Evolutionary conservation across 2,329 filamentous ascomycete genomes (phyloP).

Genomic region (Ustulina deusta): DNA sequence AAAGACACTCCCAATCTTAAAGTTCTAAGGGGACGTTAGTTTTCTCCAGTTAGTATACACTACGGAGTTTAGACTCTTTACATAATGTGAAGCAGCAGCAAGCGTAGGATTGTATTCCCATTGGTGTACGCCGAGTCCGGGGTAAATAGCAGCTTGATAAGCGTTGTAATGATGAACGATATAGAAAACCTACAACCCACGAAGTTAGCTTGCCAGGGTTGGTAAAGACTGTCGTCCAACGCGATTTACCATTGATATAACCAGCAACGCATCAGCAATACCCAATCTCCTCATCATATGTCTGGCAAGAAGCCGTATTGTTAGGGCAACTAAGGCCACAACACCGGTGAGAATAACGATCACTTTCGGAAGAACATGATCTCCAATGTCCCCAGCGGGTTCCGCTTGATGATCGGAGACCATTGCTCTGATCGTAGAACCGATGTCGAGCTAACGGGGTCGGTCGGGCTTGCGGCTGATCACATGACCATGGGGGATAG

Average conservation of each 20-base stretch:
- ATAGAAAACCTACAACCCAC: constrained; percentile 26
- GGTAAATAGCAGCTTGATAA: constrained; percentile 36
- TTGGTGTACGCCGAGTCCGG: constrained; percentile 36
- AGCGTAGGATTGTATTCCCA: constrained; percentile 33
- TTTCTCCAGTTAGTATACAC: neutral
- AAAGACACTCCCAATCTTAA: constrained; percentile 34
- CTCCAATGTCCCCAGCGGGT: constrained; percentile 32
- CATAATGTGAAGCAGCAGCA: constrained; percentile 35
- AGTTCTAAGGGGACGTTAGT: constrained; percentile 28
- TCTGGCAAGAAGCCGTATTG: constrained; percentile 27
- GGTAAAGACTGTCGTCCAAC: neutral
- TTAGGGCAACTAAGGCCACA: constrained; percentile 22
- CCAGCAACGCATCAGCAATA: constrained; percentile 31
- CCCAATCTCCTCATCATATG: constrained; percentile 30
- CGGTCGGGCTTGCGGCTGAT: constrained; percentile 7
- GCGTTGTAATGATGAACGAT: constrained; percentile 35
- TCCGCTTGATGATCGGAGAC: neutral
- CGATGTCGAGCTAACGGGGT: constrained; percentile 11
- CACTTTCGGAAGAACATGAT: constrained; percentile 29
- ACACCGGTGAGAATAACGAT: constrained; percentile 31
- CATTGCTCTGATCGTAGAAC: constrained; percentile 18
- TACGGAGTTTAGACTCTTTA: neutral
- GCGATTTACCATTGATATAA: constrained; percentile 33
- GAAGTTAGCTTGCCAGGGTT: constrained; percentile 3
- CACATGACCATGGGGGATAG: constrained; percentile 19